phyloP scores from a whole-genome alignment of 768 basidiomycete species.

The Tephrocybe sp. region DNA sequence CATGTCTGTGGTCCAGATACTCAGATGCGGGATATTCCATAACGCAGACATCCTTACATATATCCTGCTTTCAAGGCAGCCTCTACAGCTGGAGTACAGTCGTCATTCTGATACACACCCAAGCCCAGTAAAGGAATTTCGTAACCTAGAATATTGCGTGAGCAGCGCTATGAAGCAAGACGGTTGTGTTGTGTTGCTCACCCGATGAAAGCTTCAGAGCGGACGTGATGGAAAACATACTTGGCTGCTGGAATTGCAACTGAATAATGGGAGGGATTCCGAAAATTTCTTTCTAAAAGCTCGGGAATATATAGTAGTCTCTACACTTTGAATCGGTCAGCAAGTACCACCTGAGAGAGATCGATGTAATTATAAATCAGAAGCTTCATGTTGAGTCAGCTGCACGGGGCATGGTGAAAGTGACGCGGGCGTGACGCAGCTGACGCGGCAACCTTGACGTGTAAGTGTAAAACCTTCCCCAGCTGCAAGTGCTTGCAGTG shows the following conservation, averaged over 20 bases:
- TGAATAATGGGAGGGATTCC: too few relatives aligned
- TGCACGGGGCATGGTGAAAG: too few relatives aligned
- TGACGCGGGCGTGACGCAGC: too few relatives aligned
- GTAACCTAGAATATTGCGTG: constrained; percentile 31
- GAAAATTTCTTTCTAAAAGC: background rate
- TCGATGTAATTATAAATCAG: too few relatives aligned
- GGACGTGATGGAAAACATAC: constrained; percentile 1
- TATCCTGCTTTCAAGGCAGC: constrained; percentile 66
- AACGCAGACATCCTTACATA: constrained; percentile 27
- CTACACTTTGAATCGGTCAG: too few relatives aligned
- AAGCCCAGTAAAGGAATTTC: constrained; percentile 65
- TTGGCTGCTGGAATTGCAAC: background rate
- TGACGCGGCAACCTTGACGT: too few relatives aligned
- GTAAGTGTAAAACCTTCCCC: too few relatives aligned
- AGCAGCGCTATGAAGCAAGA: background rate
- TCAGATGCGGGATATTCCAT: background rate
- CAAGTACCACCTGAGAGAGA: too few relatives aligned
- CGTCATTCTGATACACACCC: constrained; percentile 65
- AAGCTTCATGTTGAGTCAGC: too few relatives aligned
- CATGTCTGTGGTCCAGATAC: constrained; percentile 42
- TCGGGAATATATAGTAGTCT: background rate
- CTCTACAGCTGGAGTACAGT: constrained; percentile 48
- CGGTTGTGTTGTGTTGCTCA: background rate
- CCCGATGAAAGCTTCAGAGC: constrained; percentile 14
- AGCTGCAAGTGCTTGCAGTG: too few relatives aligned